A percentile compares a stretch with the other conserved stretches of the same genome.
These are phyloP conservation scores for Pulveroboletus ravenelii DNA, from an alignment of 768 basidiomycete species.

Conservation along the genomic window DNA sequence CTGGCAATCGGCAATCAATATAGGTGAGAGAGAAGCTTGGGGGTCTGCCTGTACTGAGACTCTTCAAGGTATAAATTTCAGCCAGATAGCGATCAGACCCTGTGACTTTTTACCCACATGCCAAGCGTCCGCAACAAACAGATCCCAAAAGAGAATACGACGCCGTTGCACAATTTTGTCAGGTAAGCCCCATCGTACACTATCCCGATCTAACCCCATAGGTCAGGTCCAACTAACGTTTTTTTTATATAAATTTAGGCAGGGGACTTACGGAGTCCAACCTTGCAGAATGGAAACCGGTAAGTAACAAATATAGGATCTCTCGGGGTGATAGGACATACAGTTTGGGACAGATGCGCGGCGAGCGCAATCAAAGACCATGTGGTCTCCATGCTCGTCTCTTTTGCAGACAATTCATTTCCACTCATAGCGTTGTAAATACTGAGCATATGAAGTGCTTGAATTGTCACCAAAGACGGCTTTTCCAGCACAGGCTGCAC, in stretches of 20 bases:
- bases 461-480: constrained; percentile 66
- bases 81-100: not conserved
- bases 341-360: constrained; percentile 60
- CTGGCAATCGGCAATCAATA: constrained; percentile 63
- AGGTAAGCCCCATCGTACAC: constrained; percentile 58
- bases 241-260: constrained; percentile 3
- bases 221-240: constrained; percentile 8
- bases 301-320: constrained; percentile 7
- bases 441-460: constrained; percentile 62
- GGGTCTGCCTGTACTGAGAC: constrained; percentile 65
- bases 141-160: constrained; percentile 71
- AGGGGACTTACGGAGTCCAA: constrained; percentile 60
- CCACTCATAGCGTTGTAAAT: constrained; percentile 70
- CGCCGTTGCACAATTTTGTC: constrained; percentile 60
- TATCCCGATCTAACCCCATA: constrained; percentile 50
- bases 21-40: constrained; percentile 63
- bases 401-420: constrained; percentile 48
- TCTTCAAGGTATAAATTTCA: constrained; percentile 37
- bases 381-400: constrained; percentile 69
- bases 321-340: constrained; percentile 32
- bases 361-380: constrained; percentile 66
- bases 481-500: constrained; percentile 68
- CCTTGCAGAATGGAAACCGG: constrained; percentile 33
- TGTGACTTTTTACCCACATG: constrained; percentile 38
- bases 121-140: constrained; percentile 70